Percentiles rank a stretch among this genome's conserved stretches.
Conservation (phyloP, 805 yeast genomes). For the Debaryomyces tyrocola region DNA sequence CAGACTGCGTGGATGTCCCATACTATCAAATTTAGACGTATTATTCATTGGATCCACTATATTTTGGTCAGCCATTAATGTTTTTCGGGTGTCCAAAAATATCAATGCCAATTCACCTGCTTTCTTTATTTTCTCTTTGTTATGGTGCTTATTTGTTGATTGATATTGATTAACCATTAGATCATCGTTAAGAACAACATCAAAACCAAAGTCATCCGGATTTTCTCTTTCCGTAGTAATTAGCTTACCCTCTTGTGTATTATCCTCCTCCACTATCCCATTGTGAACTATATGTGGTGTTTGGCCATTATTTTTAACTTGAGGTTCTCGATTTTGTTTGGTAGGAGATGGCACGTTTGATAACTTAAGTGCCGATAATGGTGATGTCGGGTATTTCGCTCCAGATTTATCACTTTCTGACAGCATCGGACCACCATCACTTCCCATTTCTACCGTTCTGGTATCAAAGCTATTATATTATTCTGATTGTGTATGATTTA, state of each 20-base stretch:
- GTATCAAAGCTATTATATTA: background rate
- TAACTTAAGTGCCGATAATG: conserved; percentile 1
- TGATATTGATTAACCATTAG: background rate
- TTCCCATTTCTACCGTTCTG: background rate
- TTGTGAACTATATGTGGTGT: background rate
- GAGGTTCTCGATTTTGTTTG: background rate
- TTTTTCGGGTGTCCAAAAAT: conserved; percentile 42
- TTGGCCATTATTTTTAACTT: background rate
- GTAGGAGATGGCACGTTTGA: too few relatives aligned
- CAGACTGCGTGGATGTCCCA: background rate
- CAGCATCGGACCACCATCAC: background rate
- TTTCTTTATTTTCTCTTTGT: conserved; percentile 13
- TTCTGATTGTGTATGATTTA: background rate
- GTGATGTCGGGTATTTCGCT: background rate
- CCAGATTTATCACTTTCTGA: background rate
- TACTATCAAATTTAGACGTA: background rate
- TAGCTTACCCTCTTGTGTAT: background rate
- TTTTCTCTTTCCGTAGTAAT: background rate
- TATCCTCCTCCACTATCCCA: background rate
- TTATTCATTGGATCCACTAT: conserved; percentile 30
- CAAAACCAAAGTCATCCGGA: conserved; percentile 10
- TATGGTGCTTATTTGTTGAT: background rate
- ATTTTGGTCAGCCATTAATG: conserved; percentile 43
- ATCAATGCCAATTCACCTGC: conserved; percentile 32
- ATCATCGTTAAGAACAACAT: conserved; percentile 4